Percentiles rank a stretch among this genome's conserved stretches.
These are phyloP conservation scores for Didymellaceae sp. DNA, from an alignment of 2,329 filamentous ascomycete species.

Conservation along the genomic window DNA sequence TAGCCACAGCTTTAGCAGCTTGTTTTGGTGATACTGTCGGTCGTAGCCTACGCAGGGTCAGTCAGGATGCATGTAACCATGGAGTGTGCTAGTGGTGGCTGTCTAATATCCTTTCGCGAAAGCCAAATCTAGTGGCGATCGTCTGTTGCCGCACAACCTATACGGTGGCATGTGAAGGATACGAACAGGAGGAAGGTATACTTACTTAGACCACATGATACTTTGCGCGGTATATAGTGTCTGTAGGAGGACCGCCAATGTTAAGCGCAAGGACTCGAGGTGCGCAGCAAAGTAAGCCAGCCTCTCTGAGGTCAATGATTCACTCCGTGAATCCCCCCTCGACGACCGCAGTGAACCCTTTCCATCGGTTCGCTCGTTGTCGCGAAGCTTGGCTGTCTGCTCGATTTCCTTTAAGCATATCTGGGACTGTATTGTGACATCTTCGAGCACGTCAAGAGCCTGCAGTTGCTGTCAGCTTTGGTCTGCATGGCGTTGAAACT, in stretches of 20 bases:
- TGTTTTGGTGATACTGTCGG: constrained; percentile 43
- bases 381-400: constrained; percentile 21
- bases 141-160: not conserved
- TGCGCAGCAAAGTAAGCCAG: constrained; percentile 44
- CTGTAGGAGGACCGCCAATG: constrained; percentile 48
- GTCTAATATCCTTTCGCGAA: not conserved
- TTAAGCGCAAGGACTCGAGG: constrained; percentile 44
- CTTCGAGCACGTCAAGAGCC: constrained; percentile 45
- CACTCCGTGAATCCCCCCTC: not conserved
- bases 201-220: constrained; percentile 49
- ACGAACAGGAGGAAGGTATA: not conserved
- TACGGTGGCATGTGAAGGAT: not conserved
- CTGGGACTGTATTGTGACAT: constrained; percentile 43
- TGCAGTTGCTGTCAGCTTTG: constrained; percentile 1
- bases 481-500: not conserved
- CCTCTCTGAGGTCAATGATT: constrained; percentile 18
- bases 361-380: constrained; percentile 8
- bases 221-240: constrained; percentile 48
- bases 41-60: constrained; percentile 28
- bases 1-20: constrained; percentile 40
- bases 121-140: not conserved
- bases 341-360: constrained; percentile 2
- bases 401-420: constrained; percentile 39
- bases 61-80: not conserved
- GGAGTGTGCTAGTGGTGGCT: not conserved